phyloP scores from a whole-genome alignment of 208 protist species.

The Zelonia costaricensis region DNA sequence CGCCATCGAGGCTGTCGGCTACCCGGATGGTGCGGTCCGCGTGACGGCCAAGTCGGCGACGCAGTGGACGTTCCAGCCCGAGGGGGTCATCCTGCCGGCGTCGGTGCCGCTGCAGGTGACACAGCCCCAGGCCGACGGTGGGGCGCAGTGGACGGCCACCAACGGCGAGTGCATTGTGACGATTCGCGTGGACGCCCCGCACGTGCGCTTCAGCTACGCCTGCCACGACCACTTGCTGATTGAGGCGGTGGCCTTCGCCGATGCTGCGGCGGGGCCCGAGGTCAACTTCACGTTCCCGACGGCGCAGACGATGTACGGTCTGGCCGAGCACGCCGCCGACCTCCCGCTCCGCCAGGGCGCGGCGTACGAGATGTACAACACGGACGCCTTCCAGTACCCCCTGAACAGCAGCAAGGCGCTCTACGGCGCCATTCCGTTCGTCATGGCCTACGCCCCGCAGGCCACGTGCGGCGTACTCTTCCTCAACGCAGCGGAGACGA shows the following conservation, averaged over 20 bases:
- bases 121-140: neutral
- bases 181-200: neutral
- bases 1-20: slow-evolving; percentile 22
- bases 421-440: slow-evolving; percentile 97
- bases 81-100: slow-evolving; percentile 21
- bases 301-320: slow-evolving; percentile 92
- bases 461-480: slow-evolving; percentile 91
- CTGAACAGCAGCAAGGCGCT: slow-evolving; percentile 94
- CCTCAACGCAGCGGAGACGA: slow-evolving; percentile 94
- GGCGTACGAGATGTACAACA: slow-evolving; percentile 97
- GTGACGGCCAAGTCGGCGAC: slow-evolving; percentile 35
- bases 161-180: slow-evolving; percentile 36
- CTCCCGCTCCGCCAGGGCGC: slow-evolving; percentile 76
- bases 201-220: slow-evolving; percentile 20
- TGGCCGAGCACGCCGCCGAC: slow-evolving; percentile 95
- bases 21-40: slow-evolving; percentile 42
- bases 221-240: slow-evolving; percentile 20
- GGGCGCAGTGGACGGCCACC: slow-evolving; percentile 14
- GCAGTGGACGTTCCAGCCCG: slow-evolving; percentile 37
- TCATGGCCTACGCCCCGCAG: slow-evolving; percentile 83
- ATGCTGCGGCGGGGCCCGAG: slow-evolving; percentile 2
- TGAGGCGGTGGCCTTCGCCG: slow-evolving; percentile 2
- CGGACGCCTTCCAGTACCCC: slow-evolving; percentile 98
- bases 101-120: neutral
- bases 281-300: slow-evolving; percentile 53